phyloP scores from a whole-genome alignment of 176 grass and related monocot genomes.

The Poa annua region DNA sequence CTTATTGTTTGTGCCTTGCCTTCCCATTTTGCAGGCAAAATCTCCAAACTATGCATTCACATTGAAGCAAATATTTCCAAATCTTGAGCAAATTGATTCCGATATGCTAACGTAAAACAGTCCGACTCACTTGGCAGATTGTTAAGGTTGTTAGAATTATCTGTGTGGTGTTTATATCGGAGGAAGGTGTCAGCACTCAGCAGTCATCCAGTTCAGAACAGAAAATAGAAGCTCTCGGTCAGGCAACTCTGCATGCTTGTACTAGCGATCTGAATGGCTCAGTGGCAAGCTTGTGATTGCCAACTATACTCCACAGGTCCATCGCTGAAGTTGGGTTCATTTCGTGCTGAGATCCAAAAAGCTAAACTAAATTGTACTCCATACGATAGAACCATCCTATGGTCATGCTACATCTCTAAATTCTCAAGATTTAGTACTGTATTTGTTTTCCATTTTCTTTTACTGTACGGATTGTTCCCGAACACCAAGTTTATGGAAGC shows the following conservation, averaged over 20 bases:
- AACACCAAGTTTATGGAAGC: not conserved
- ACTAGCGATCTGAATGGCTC: not conserved
- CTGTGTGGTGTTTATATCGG: not conserved
- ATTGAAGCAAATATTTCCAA: constrained; percentile 80
- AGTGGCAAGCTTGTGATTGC: not conserved
- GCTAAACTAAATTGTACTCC: not conserved
- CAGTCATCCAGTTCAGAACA: constrained; percentile 3
- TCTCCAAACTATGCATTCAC: constrained; percentile 53
- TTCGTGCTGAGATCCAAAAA: not conserved
- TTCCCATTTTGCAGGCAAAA: constrained; percentile 64
- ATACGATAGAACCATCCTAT: not conserved
- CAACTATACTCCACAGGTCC: not conserved
- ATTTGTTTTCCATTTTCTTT: constrained; percentile 7
- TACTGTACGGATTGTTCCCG: not conserved
- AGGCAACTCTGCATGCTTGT: not conserved
- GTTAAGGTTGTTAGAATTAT: constrained; percentile 21
- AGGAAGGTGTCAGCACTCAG: not conserved
- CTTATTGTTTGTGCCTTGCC: not conserved
- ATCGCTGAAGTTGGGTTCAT: not conserved
- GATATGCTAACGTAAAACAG: constrained; percentile 69
- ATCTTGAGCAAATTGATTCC: constrained; percentile 91
- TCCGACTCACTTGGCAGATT: not conserved
- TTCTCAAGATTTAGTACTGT: not conserved
- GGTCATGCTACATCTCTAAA: not conserved
- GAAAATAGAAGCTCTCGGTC: constrained; percentile 1